These are phyloP conservation scores for Russula lepida DNA, from an alignment of 768 basidiomycete genomes.

Conservation along the genomic window DNA sequence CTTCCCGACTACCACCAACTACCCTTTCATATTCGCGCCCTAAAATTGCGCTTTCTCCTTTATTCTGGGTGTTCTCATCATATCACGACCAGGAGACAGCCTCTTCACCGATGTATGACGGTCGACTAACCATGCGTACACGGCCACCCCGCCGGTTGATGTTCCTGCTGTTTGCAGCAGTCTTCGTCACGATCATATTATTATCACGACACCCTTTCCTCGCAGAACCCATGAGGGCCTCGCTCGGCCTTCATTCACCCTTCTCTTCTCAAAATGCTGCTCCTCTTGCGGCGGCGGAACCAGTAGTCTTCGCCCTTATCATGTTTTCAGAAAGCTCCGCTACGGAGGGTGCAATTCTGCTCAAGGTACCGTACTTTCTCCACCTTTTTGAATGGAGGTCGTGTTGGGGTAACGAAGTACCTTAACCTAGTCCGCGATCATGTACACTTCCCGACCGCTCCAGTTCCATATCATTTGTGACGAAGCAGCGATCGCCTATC, in stretches of 20 bases:
- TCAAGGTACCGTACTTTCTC: conserved; percentile 9
- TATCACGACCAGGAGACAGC: background rate
- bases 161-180: background rate
- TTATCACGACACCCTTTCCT: background rate
- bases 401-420: background rate
- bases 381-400: background rate
- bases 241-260: background rate
- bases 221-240: background rate
- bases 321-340: conserved; percentile 16
- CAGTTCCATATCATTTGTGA: conserved; percentile 41
- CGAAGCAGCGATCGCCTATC: conserved; percentile 32
- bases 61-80: background rate
- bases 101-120: background rate
- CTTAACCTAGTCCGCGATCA: conserved; percentile 29
- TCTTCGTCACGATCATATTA: background rate
- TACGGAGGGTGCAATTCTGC: conserved; percentile 18
- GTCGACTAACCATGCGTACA: background rate
- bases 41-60: too few relatives aligned
- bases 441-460: conserved; percentile 34
- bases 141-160: conserved; percentile 1
- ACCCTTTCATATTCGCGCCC: background rate
- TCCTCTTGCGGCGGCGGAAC: background rate
- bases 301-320: conserved; percentile 16
- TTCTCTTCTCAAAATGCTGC: background rate
- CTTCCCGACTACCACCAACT: too few relatives aligned